phyloP scores from a whole-genome alignment of 352 stramenopile genomes.

The Globisporangium orthogonon region DNA sequence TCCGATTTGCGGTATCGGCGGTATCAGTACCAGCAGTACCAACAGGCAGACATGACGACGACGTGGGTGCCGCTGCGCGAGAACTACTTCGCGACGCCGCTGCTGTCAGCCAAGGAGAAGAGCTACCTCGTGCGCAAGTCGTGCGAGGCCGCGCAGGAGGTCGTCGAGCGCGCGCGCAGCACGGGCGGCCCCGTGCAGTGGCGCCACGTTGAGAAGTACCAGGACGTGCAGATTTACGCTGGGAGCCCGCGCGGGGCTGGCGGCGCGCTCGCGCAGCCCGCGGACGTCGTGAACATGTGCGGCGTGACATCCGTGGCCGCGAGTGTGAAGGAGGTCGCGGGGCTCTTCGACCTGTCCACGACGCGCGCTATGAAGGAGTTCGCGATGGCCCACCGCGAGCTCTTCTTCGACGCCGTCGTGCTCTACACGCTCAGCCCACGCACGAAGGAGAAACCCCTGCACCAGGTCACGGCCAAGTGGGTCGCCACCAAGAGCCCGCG shows the following conservation, averaged over 20 bases:
- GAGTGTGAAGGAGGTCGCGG: slow-evolving; percentile 63
- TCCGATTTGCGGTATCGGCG: too few species aligned
- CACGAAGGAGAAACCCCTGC: slow-evolving; percentile 69
- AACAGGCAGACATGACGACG: background rate
- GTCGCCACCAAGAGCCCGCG: slow-evolving; percentile 51
- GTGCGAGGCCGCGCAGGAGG: slow-evolving; percentile 70
- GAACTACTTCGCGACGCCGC: slow-evolving; percentile 66
- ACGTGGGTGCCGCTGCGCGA: slow-evolving; percentile 69
- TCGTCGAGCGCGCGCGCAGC: slow-evolving; percentile 64
- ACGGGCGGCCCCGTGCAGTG: slow-evolving; percentile 59
- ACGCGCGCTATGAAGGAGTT: slow-evolving; percentile 74
- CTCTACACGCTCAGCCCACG: slow-evolving; percentile 57
- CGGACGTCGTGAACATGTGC: slow-evolving; percentile 52
- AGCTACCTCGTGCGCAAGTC: slow-evolving; percentile 76
- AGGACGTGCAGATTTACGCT: slow-evolving; percentile 71
- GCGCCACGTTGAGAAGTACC: slow-evolving; percentile 71
- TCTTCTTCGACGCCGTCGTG: slow-evolving; percentile 72
- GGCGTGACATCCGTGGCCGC: slow-evolving; percentile 70
- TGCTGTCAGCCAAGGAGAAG: slow-evolving; percentile 60
- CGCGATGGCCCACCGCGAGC: slow-evolving; percentile 33
- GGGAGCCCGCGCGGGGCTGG: slow-evolving; percentile 32
- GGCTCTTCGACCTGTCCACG: slow-evolving; percentile 60
- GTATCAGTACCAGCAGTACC: too few species aligned
- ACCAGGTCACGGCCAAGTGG: slow-evolving; percentile 85
- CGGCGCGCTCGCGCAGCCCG: slow-evolving; percentile 16